A percentile compares a stretch with the other conserved stretches of the same genome.
Conservation (phyloP, 306 rosid genomes). For the Bauhinia variegata region DNA sequence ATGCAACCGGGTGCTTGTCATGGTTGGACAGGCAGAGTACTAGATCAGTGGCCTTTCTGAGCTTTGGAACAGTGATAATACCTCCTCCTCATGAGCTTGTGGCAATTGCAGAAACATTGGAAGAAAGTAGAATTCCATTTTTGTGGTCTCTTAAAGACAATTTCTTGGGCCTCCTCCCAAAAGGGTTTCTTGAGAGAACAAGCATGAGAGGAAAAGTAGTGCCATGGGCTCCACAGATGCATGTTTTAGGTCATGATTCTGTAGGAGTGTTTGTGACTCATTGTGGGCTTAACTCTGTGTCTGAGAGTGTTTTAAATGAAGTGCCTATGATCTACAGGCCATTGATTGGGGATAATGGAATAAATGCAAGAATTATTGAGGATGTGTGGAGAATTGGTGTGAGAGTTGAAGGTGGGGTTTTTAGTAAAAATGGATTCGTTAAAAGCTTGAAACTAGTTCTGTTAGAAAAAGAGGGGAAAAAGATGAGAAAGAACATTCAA, state of each 20-base stretch:
- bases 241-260: constrained; percentile 45
- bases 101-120: constrained; percentile 40
- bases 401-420: constrained; percentile 30
- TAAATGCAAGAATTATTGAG: constrained; percentile 36
- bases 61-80: constrained; percentile 17
- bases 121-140: constrained; percentile 26
- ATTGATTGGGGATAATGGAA: constrained; percentile 46
- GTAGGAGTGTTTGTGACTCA: constrained; percentile 48
- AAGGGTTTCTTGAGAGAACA: constrained; percentile 30
- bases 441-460: constrained; percentile 43
- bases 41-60: constrained; percentile 28
- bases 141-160: constrained; percentile 28
- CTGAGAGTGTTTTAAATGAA: constrained; percentile 36
- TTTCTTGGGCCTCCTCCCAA: background rate
- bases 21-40: constrained; percentile 22
- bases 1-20: constrained; percentile 16
- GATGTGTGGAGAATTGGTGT: constrained; percentile 44
- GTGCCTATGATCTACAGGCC: constrained; percentile 57
- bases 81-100: constrained; percentile 20
- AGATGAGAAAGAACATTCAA: constrained; percentile 33
- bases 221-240: constrained; percentile 44
- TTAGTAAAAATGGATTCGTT: constrained; percentile 41
- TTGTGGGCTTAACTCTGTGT: constrained; percentile 43
- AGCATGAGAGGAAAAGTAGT: constrained; percentile 22
- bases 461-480: constrained; percentile 35